These are phyloP conservation scores for Ophiostoma triangulosporum DNA, from an alignment of 2,329 filamentous ascomycete species.

Conservation along the genomic window DNA sequence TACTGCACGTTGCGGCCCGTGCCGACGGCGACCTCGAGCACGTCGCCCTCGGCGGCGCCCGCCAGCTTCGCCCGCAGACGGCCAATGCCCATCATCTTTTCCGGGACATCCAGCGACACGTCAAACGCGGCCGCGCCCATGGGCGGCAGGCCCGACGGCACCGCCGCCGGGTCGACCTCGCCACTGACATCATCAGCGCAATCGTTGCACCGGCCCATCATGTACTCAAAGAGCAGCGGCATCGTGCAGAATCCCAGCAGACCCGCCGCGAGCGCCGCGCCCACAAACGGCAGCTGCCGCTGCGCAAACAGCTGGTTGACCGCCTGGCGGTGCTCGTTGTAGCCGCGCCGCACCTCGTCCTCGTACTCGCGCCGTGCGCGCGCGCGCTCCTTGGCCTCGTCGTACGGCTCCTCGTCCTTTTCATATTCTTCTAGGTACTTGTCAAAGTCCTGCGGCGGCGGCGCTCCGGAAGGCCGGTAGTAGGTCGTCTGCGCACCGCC, in stretches of 20 bases:
- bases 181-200: neutral
- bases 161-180: constrained; percentile 6
- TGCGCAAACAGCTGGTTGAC: constrained; percentile 17
- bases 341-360: neutral
- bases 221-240: constrained; percentile 13
- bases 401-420: neutral
- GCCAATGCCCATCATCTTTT: constrained; percentile 43
- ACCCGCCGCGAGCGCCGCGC: constrained; percentile 14
- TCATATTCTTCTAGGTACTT: neutral
- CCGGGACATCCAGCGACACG: constrained; percentile 40
- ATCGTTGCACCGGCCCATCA: constrained; percentile 9
- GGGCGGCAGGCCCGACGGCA: constrained; percentile 22
- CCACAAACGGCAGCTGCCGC: constrained; percentile 14
- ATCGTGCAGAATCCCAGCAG: constrained; percentile 14
- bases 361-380: neutral
- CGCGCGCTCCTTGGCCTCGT: neutral
- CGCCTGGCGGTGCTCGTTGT: constrained; percentile 8
- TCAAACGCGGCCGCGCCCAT: constrained; percentile 42
- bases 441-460: neutral
- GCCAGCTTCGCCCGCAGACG: constrained; percentile 36
- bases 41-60: constrained; percentile 36
- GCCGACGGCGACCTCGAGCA: constrained; percentile 49
- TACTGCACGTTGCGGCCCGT: constrained; percentile 47
- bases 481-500: too few species aligned
- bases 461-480: too few species aligned